Evolutionary conservation across 202 grass and related monocot species (phyloP), one percentile per base, ranked within the genome.

Genomic region (Zoysia matrella): DNA sequence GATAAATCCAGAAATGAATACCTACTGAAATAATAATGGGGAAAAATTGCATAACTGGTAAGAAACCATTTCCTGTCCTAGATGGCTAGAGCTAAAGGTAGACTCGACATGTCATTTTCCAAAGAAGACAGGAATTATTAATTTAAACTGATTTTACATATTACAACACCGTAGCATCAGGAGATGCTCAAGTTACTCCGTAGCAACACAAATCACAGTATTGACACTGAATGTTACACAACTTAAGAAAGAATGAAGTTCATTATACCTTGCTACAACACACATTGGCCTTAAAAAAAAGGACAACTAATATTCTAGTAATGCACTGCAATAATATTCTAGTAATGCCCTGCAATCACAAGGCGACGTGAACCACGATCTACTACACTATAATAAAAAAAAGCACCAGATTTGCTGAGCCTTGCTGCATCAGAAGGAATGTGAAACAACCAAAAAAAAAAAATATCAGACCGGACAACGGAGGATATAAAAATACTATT

Each of bases 391-490:
- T 80, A 30, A 30, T 30, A 30, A 30, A 30, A 30, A 30, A 30
- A 30, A 30, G 22, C 22, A 30, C 22, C 22, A 30, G 22, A 30
- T 30, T 30, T 30, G 22, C 22, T 30, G 66, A 46, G 44, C 36
- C 72, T 52, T 57, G 73, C 30, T 47, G 56, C 71, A 36, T 65
- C 52, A 45, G 85, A 73, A 85, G 46, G 82, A 72, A 81, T 82
- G 67, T 60, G 73, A 73, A 81, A 72, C 8, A 67, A 48, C 69
- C 41, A 87, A 72, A 66, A 76, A 63, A 52, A 30, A 30, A 30
- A 30, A 30, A 30, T 30, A 30, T 83, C 54, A 56, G 43, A 71
- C 8, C 5, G 14, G 60, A 48, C 64, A 90, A 81, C 22, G 22
- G n/a, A 47, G 39, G 66, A 78, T 40, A 63, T 3, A 39, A 76